Percentiles rank a stretch among this genome's conserved stretches.
These are phyloP conservation scores for Blastocystis sp. DNA, from an alignment of 352 stramenopile genomes.

Conservation along the genomic window DNA sequence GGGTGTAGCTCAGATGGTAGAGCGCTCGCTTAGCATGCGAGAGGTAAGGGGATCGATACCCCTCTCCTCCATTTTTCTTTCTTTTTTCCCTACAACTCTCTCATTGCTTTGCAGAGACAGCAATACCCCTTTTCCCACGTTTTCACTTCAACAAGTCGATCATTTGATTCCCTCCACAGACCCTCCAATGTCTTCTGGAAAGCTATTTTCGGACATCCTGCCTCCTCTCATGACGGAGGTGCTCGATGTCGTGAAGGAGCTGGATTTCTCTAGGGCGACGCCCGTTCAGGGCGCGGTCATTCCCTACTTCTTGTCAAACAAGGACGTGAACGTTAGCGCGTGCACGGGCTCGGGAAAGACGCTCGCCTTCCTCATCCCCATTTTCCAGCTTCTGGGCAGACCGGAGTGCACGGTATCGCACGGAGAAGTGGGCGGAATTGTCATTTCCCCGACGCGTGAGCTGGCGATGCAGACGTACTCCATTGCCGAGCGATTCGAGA, in stretches of 20 bases:
- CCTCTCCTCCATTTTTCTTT: no score
- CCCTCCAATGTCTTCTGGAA: constrained; percentile 38
- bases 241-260: constrained; percentile 58
- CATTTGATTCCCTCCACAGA: no score
- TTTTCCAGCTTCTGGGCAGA: constrained; percentile 82
- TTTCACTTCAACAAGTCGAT: no score
- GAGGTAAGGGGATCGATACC: no score
- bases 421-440: constrained; percentile 75
- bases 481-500: constrained; percentile 73
- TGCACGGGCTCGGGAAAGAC: constrained; percentile 90
- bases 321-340: constrained; percentile 89
- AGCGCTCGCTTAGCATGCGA: no score
- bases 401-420: neutral
- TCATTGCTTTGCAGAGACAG: no score
- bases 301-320: constrained; percentile 87
- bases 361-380: constrained; percentile 87
- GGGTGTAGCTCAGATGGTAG: no score
- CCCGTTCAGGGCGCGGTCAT: constrained; percentile 86
- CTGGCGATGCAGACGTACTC: constrained; percentile 77
- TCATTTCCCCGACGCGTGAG: constrained; percentile 84
- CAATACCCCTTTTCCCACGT: no score
- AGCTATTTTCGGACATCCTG: constrained; percentile 54
- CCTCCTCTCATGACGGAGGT: constrained; percentile 60
- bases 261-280: constrained; percentile 85
- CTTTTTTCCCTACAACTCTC: no score